A percentile compares a stretch with the other conserved stretches of the same genome.
Evolutionary conservation across 805 yeast species (phyloP).

Genomic region (Huiozyma naganishii): DNA sequence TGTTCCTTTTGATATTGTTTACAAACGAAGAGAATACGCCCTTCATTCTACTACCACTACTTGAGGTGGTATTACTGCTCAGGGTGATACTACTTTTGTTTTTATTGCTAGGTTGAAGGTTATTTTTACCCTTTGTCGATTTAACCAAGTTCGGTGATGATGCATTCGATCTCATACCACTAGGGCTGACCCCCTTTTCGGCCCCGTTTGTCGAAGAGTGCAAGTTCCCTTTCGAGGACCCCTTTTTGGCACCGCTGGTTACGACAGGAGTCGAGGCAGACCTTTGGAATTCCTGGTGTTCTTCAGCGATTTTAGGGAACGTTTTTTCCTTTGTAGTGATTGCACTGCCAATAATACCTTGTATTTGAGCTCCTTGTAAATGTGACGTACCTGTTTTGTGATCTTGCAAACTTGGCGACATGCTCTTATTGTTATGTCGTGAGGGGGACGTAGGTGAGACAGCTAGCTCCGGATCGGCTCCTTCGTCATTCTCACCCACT

Average conservation of each 20-base stretch:
- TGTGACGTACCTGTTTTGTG: too few species aligned
- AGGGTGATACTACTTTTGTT: not conserved
- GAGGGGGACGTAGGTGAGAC: too few species aligned
- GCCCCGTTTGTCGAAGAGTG: not conserved
- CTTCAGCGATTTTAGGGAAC: too few species aligned
- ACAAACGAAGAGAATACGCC: slow-evolving; percentile 44
- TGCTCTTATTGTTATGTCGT: too few species aligned
- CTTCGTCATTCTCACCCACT: too few species aligned
- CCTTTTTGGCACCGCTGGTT: not conserved
- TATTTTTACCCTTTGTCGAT: not conserved
- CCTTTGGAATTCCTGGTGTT: slow-evolving; percentile 1
- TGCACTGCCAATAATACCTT: too few species aligned
- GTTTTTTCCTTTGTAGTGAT: too few species aligned
- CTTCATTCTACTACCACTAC: slow-evolving; percentile 37
- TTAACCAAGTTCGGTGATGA: not conserved
- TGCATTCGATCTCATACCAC: not conserved
- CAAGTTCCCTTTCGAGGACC: not conserved
- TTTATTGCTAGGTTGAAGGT: not conserved
- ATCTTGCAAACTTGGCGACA: too few species aligned
- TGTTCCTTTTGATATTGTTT: slow-evolving; percentile 19
- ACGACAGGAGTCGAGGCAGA: not conserved
- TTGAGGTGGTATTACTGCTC: slow-evolving; percentile 1
- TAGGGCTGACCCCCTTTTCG: not conserved
- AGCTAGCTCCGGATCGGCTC: too few species aligned
- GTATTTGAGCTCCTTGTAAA: too few species aligned